A percentile compares a stretch with the other conserved stretches of the same genome.
These are phyloP conservation scores for Aspergillus tamarii DNA, from an alignment of 2,329 filamentous ascomycete genomes.

Conservation along the genomic window DNA sequence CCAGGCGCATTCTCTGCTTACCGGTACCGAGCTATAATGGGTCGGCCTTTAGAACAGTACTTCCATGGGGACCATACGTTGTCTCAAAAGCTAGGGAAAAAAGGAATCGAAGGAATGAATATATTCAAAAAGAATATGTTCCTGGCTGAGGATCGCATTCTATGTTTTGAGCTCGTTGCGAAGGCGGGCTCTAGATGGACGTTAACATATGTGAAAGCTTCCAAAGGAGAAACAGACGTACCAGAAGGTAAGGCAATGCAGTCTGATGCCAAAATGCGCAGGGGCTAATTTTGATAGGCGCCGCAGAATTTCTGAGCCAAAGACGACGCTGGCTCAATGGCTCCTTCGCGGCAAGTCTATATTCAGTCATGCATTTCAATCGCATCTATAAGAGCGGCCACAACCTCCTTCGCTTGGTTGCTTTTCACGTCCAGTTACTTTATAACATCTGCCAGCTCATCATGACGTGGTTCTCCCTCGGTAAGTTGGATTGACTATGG, in stretches of 20 bases:
- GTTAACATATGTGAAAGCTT: conserved; percentile 96
- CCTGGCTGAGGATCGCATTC: conserved; percentile 99
- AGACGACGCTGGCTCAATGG: conserved; percentile 98
- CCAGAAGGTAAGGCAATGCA: conserved; percentile 70
- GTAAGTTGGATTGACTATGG: conserved; percentile 38
- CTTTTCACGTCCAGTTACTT: conserved; percentile 92
- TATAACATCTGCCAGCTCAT: conserved; percentile 91
- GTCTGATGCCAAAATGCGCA: neutral
- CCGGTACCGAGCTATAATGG: conserved; percentile 97
- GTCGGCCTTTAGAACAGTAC: conserved; percentile 94
- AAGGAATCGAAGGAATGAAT: conserved; percentile 99
- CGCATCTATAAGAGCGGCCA: conserved; percentile 98
- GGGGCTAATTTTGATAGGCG: conserved; percentile 36
- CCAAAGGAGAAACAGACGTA: conserved; percentile 98
- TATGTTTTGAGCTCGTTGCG: conserved; percentile 98
- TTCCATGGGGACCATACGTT: conserved; percentile 99
- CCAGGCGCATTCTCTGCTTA: conserved; percentile 99
- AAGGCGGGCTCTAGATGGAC: conserved; percentile 99
- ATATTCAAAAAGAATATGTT: conserved; percentile 99
- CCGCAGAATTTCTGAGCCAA: conserved; percentile 94
- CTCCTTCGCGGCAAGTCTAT: conserved; percentile 95
- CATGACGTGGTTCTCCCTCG: conserved; percentile 83
- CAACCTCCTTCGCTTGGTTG: conserved; percentile 97
- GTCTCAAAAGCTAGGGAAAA: conserved; percentile 92
- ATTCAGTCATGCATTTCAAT: conserved; percentile 96